Conservation (phyloP, 495 filamentous ascomycete species). For the Acidiella bohemica region DNA sequence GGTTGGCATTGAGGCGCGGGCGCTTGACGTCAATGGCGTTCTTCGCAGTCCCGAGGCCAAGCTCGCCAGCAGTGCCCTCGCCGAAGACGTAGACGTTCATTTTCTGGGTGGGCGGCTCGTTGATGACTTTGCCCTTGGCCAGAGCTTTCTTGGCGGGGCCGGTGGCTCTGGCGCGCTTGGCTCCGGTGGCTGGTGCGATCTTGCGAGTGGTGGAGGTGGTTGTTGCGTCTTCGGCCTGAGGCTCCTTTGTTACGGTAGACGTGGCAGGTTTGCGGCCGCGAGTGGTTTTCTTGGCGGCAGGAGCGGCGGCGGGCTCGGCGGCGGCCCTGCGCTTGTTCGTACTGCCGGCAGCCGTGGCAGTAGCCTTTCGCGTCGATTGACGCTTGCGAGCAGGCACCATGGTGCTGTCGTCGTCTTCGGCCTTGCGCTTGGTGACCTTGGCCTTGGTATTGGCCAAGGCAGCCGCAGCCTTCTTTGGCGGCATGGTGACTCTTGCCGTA, state of each 20-base stretch:
- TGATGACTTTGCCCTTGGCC: conserved; percentile 26
- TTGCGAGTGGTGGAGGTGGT: neutral
- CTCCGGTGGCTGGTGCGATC: conserved; percentile 9
- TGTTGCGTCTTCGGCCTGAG: conserved; percentile 2
- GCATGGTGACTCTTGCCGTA: no score
- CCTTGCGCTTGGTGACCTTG: conserved; percentile 6
- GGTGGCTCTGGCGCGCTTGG: conserved; percentile 19
- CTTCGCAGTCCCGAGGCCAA: conserved; percentile 49
- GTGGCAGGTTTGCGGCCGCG: conserved; percentile 1
- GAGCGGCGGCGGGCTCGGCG: neutral
- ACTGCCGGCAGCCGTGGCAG: neutral
- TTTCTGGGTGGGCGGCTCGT: conserved; percentile 29
- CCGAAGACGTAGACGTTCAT: conserved; percentile 57
- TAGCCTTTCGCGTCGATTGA: no score
- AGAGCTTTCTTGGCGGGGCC: conserved; percentile 19
- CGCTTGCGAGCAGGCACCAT: no score
- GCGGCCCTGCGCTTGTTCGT: neutral
- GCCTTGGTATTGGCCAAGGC: neutral
- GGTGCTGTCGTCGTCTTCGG: conserved; percentile 5
- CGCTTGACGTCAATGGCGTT: conserved; percentile 54
- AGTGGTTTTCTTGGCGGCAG: neutral
- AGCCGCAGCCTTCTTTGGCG: conserved; percentile 4
- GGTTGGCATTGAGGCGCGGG: conserved; percentile 47
- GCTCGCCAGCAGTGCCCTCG: conserved; percentile 53
- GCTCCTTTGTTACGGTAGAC: conserved; percentile 3